Conservation (phyloP, 2,329 filamentous ascomycete genomes). For the Ceratocystis ficicola region DNA sequence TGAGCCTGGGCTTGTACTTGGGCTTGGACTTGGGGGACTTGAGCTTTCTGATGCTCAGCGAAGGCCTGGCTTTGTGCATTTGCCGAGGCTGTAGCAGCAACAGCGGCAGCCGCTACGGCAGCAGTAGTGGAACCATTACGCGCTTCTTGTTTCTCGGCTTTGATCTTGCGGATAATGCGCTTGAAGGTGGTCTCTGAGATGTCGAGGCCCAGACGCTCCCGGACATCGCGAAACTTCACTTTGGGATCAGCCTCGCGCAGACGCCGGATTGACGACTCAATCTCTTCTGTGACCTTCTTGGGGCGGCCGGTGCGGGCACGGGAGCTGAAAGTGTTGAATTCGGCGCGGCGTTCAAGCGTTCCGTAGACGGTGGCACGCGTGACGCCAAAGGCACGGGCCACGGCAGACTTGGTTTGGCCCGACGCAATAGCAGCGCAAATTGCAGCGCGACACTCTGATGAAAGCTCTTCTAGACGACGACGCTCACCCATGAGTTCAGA, state of each 20-base stretch:
- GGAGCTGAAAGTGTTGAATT: conserved; percentile 22
- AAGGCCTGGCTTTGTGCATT: neutral
- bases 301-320: conserved; percentile 21
- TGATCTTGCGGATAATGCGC: conserved; percentile 20
- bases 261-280: conserved; percentile 14
- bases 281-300: conserved; percentile 21
- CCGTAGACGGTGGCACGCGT: conserved; percentile 22
- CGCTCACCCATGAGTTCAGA: conserved; percentile 20
- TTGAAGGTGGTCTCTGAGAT: conserved; percentile 22
- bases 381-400: conserved; percentile 22
- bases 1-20: conserved; percentile 16
- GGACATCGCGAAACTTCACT: conserved; percentile 21
- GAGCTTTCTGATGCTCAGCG: conserved; percentile 14
- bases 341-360: conserved; percentile 20
- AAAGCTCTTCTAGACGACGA: conserved; percentile 21
- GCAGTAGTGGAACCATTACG: neutral
- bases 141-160: conserved; percentile 11
- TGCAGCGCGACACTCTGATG: conserved; percentile 21
- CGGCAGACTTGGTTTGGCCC: conserved; percentile 21
- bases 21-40: conserved; percentile 13
- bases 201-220: conserved; percentile 19
- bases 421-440: conserved; percentile 22
- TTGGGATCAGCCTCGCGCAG: conserved; percentile 19
- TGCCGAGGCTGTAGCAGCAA: conserved; percentile 3
- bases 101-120: conserved; percentile 8